Conservation (phyloP, 2,329 filamentous ascomycete genomes). For the Ophiocordyceps camponoti-floridani region DNA sequence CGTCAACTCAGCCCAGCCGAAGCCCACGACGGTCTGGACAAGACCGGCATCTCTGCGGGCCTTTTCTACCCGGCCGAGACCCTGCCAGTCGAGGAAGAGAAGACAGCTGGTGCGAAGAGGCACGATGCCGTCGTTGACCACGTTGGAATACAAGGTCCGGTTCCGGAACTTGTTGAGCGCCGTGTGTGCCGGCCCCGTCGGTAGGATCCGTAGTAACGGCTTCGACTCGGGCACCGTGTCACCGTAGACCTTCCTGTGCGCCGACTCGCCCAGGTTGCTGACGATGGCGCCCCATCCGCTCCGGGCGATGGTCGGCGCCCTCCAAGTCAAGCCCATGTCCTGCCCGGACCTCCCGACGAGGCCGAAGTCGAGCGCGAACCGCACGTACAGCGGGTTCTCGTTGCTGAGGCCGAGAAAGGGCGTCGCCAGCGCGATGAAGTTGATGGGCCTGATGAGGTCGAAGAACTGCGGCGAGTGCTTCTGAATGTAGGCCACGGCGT, state of each 20-base stretch:
- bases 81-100: slow-evolving; percentile 94
- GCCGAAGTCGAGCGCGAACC: slow-evolving; percentile 90
- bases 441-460: slow-evolving; percentile 65
- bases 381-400: slow-evolving; percentile 93
- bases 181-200: slow-evolving; percentile 76
- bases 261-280: slow-evolving; percentile 56
- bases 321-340: slow-evolving; percentile 88
- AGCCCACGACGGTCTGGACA: slow-evolving; percentile 81
- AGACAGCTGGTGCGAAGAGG: slow-evolving; percentile 87
- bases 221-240: slow-evolving; percentile 63
- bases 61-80: slow-evolving; percentile 83
- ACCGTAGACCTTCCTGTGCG: slow-evolving; percentile 39
- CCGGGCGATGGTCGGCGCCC: slow-evolving; percentile 66
- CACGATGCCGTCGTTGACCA: slow-evolving; percentile 95
- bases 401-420: slow-evolving; percentile 87
- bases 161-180: slow-evolving; percentile 80
- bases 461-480: slow-evolving; percentile 92
- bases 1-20: slow-evolving; percentile 88
- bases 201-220: slow-evolving; percentile 71
- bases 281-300: slow-evolving; percentile 83
- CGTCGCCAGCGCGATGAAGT: slow-evolving; percentile 76
- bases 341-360: slow-evolving; percentile 91
- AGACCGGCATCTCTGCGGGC: slow-evolving; percentile 80
- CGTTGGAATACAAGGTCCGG: slow-evolving; percentile 86
- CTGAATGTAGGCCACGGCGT: slow-evolving; percentile 89